These are phyloP conservation scores for Daldinia sp. DNA, from an alignment of 2,329 filamentous ascomycete species.

Conservation along the genomic window DNA sequence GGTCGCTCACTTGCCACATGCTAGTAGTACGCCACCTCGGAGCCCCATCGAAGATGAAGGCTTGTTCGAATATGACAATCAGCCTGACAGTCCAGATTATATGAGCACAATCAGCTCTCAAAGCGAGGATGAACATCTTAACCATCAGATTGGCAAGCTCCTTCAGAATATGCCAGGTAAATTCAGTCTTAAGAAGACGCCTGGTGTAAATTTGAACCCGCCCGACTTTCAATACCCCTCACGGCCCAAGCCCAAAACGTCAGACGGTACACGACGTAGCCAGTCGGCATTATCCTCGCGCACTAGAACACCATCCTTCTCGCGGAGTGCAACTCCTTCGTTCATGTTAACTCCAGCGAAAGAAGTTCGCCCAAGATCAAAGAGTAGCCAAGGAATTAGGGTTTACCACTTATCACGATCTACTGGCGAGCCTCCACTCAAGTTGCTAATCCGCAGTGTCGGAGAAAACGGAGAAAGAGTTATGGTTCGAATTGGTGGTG, in stretches of 20 bases:
- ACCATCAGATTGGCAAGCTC: constrained; percentile 81
- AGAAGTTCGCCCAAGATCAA: constrained; percentile 57
- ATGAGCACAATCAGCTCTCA: constrained; percentile 49
- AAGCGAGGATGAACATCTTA: constrained; percentile 71
- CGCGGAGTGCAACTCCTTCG: constrained; percentile 64
- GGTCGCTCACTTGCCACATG: constrained; percentile 51
- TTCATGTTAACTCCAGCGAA: constrained; percentile 72
- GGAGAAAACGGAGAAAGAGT: constrained; percentile 90
- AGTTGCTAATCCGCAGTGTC: constrained; percentile 91
- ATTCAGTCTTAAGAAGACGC: constrained; percentile 73
- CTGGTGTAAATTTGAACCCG: constrained; percentile 63
- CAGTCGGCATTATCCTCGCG: constrained; percentile 58
- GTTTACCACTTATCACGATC: constrained; percentile 90
- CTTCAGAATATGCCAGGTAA: constrained; percentile 79
- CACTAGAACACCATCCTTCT: constrained; percentile 45
- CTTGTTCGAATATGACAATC: constrained; percentile 49
- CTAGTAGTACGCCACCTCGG: constrained; percentile 52
- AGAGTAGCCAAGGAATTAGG: constrained; percentile 76
- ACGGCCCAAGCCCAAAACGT: constrained; percentile 54
- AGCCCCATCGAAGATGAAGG: constrained; percentile 58
- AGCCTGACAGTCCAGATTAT: constrained; percentile 47
- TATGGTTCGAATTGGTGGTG: constrained; percentile 97
- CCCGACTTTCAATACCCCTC: constrained; percentile 63
- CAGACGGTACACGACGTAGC: constrained; percentile 57
- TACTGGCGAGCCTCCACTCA: constrained; percentile 86